Base-by-base conservation (phyloP, 2,329 filamentous ascomycete genomes). In the Monilinia fructicola region DNA sequence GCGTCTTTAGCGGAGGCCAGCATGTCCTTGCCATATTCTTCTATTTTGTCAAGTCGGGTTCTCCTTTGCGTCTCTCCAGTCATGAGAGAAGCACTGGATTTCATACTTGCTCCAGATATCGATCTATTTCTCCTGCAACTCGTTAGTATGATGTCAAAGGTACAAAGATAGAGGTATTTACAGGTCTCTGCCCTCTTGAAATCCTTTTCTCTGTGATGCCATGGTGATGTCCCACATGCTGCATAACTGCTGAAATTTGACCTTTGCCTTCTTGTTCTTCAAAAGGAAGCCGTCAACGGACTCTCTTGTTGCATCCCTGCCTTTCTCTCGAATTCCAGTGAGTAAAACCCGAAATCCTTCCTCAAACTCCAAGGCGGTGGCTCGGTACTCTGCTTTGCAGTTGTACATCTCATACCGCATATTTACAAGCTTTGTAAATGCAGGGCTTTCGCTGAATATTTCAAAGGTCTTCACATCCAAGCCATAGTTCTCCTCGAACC, bases 21-120 rank as follows among this genome's bases (percentile, higher is more conserved):
- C 10, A 60, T 50, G 9, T 60, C 58, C 38, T 60, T 60, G 14
- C 58, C 44, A 60, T 60, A 60, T 50, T 60, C 58, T 28, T 60
- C 58, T 14, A 60, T 50, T 7, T 38, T 26, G 14, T 50, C 58
- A 18, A 60, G 44, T 38, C 26, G 38, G 10, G 21, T 60, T 18
- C 28, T 60, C 7, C 12, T 60, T 21, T 18, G 21, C 14, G 44
- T 60, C 9, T 60, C 44, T 60, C 7, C n/a, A 0, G 28, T 60
- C 44, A 44, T 38, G 38, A 18, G 7, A 4, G 58, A 60, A 50
- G 44, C 21, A 38, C 31, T 50, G 4, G 44, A 60, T 26, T 31
- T 60, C 10, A 38, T 11, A 5, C 58, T 60, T 12, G 44, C 58
- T 18, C 58, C 58, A 5, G 38, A 21, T 4, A 60, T 7, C 1